These are phyloP conservation scores for Scheffersomyces insectosa DNA, from an alignment of 1,139 yeast species.

Conservation along the genomic window DNA sequence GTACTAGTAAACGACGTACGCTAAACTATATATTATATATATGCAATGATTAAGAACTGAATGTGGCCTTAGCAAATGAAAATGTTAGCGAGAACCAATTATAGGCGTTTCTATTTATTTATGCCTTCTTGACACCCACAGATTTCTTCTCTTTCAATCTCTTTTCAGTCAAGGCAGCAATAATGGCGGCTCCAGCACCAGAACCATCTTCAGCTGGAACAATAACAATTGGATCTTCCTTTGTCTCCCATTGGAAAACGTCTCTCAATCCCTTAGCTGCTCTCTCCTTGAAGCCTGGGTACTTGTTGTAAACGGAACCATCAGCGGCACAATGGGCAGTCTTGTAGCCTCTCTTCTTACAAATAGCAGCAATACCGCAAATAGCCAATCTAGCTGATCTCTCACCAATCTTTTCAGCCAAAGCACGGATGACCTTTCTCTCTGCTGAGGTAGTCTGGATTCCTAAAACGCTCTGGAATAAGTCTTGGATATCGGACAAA, in stretches of 20 bases:
- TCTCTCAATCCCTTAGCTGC: slow-evolving; percentile 89
- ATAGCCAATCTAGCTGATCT: slow-evolving; percentile 91
- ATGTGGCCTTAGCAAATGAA: no score
- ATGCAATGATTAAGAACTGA: no score
- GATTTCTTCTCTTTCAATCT: slow-evolving; percentile 71
- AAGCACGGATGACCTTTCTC: slow-evolving; percentile 76
- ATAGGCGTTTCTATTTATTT: not conserved
- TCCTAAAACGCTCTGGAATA: slow-evolving; percentile 60
- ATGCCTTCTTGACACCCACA: slow-evolving; percentile 55
- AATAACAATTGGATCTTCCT: slow-evolving; percentile 70
- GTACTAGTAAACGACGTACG: no score
- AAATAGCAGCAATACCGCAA: slow-evolving; percentile 95
- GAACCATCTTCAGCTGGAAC: slow-evolving; percentile 97
- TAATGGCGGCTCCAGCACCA: slow-evolving; percentile 97
- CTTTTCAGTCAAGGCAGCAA: slow-evolving; percentile 88
- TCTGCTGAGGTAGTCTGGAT: slow-evolving; percentile 74
- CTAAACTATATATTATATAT: no score
- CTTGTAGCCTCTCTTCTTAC: slow-evolving; percentile 78
- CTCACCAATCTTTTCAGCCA: slow-evolving; percentile 86
- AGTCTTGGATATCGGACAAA: slow-evolving; percentile 69
- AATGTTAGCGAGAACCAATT: no score
- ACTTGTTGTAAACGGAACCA: slow-evolving; percentile 91
- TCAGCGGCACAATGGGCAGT: slow-evolving; percentile 94
- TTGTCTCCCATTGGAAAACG: slow-evolving; percentile 76
- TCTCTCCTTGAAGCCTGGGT: slow-evolving; percentile 88